These are phyloP conservation scores for Chlorella vulgaris DNA, from an alignment of 139 green algal genomes.

Conservation along the genomic window DNA sequence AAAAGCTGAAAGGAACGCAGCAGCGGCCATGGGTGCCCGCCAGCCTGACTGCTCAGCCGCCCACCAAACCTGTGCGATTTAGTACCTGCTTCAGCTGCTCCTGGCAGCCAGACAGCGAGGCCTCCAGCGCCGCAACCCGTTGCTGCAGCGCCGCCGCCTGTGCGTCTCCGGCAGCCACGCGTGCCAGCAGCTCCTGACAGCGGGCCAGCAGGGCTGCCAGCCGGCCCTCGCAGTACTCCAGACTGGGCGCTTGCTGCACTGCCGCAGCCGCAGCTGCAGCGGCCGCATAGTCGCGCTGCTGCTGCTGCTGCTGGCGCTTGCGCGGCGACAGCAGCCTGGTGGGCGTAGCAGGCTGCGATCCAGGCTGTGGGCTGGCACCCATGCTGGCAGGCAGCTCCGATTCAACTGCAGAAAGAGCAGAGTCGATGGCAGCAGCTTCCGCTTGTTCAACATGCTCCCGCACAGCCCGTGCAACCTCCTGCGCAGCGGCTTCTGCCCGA, in stretches of 20 bases:
- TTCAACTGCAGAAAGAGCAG: constrained; percentile 1
- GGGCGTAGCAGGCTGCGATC: neutral
- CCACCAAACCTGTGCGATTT: no score
- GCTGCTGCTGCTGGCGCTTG: neutral
- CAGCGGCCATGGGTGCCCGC: no score
- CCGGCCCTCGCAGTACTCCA: neutral
- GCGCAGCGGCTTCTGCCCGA: neutral
- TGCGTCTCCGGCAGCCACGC: neutral
- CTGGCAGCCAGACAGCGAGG: neutral
- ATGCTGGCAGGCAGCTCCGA: neutral
- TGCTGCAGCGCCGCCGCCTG: constrained; percentile 10
- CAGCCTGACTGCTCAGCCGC: no score
- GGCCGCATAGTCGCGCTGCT: neutral
- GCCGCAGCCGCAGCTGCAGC: neutral
- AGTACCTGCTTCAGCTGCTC: neutral
- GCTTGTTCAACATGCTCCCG: neutral
- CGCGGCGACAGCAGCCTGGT: neutral
- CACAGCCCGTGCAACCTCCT: neutral
- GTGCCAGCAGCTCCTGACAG: neutral
- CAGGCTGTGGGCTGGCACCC: neutral
- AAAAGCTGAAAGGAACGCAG: no score
- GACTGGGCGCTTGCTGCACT: neutral
- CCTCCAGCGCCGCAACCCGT: constrained; percentile 15
- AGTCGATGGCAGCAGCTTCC: constrained; percentile 3
- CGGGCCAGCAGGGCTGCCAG: constrained; percentile 11